Evolutionary conservation across 176 grass and related monocot species (phyloP).

Genomic region (Triticum turgidum): DNA sequence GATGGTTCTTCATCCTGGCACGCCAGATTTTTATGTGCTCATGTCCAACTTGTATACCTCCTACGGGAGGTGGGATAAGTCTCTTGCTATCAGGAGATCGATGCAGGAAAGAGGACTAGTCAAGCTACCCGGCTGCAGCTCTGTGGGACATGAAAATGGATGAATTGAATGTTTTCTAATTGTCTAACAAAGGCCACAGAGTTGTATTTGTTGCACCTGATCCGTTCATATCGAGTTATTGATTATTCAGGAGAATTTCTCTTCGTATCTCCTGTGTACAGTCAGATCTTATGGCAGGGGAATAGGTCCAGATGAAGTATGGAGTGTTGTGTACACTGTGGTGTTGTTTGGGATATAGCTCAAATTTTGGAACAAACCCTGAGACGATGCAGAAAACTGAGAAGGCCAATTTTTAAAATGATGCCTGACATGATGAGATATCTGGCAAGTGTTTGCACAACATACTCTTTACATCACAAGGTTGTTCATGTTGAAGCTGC

Average conservation of each 20-base stretch:
- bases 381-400: neutral
- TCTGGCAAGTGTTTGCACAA: neutral
- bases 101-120: constrained; percentile 63
- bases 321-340: neutral
- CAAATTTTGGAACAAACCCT: neutral
- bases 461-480: neutral
- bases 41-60: constrained; percentile 72
- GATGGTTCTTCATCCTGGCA: constrained; percentile 45
- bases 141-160: constrained; percentile 45
- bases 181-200: neutral
- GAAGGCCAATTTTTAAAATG: neutral
- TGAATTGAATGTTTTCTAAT: constrained; percentile 16
- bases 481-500: neutral
- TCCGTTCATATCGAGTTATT: neutral
- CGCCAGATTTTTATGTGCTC: constrained; percentile 58
- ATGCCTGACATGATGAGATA: neutral
- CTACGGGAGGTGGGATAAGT: constrained; percentile 57
- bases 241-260: neutral
- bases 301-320: neutral
- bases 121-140: constrained; percentile 63
- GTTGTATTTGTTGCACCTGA: neutral
- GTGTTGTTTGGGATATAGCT: neutral
- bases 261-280: neutral
- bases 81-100: constrained; percentile 43
- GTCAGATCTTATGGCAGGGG: neutral